Conservation (phyloP, 2,329 filamentous ascomycete species). For the Phoma herbarum region DNA sequence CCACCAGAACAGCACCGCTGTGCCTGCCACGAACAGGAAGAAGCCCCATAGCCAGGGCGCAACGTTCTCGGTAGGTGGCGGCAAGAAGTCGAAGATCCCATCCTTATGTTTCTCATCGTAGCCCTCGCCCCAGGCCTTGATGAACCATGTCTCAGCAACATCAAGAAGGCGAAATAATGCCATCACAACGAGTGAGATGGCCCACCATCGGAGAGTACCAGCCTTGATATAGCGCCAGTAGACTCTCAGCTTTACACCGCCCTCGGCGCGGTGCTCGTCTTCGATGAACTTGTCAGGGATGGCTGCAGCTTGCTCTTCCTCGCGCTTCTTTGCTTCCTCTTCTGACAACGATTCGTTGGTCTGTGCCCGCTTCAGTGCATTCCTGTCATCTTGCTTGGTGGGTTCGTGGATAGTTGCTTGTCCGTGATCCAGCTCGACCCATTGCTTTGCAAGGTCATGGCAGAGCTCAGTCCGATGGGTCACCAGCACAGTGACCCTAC, state of each 20-base stretch:
- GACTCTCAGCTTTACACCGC: conserved; percentile 76
- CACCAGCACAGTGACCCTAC: conserved; percentile 65
- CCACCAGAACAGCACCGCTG: conserved; percentile 58
- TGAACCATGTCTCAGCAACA: conserved; percentile 77
- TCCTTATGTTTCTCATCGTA: conserved; percentile 59
- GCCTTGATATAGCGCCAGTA: conserved; percentile 89
- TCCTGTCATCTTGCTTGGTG: conserved; percentile 56
- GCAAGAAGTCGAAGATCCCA: conserved; percentile 60
- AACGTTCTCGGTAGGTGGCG: conserved; percentile 72
- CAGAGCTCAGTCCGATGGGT: conserved; percentile 77
- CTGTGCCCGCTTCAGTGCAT: conserved; percentile 53
- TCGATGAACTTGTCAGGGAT: conserved; percentile 80
- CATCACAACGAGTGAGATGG: conserved; percentile 69
- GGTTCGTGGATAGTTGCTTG: conserved; percentile 55
- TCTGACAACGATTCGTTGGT: conserved; percentile 51
- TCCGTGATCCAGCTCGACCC: conserved; percentile 74
- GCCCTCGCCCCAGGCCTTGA: conserved; percentile 87
- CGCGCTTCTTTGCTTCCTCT: conserved; percentile 46
- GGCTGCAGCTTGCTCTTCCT: conserved; percentile 58
- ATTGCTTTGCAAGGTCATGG: conserved; percentile 74
- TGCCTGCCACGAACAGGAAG: conserved; percentile 62
- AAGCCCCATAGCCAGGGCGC: conserved; percentile 78
- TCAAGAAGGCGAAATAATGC: conserved; percentile 69
- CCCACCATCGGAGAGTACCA: conserved; percentile 79
- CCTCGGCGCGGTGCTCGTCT: conserved; percentile 77